A percentile compares a stretch with the other conserved stretches of the same genome.
Evolutionary conservation across 768 basidiomycete genomes (phyloP).

Genomic region (Mycena pura): DNA sequence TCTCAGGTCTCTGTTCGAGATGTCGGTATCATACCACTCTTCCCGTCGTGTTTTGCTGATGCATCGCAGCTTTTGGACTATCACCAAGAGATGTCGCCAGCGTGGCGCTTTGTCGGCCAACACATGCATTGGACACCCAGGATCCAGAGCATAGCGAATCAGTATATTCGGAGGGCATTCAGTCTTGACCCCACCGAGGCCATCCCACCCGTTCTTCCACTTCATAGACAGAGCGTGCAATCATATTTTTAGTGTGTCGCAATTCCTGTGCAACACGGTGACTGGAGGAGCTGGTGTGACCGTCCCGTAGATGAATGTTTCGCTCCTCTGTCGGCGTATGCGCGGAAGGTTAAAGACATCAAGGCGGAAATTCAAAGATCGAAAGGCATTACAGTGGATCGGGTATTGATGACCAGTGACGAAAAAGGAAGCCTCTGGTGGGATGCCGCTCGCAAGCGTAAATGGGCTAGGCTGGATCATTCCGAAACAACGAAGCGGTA

Average conservation of each 20-base stretch:
- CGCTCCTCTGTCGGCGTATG: slow-evolving; percentile 35
- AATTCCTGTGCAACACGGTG: slow-evolving; percentile 38
- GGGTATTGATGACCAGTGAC: slow-evolving; percentile 49
- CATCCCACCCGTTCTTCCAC: slow-evolving; percentile 26
- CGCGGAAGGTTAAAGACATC: slow-evolving; percentile 38
- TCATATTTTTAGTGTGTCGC: slow-evolving; percentile 34
- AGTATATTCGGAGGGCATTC: slow-evolving; percentile 34
- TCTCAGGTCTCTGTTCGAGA: slow-evolving; percentile 27
- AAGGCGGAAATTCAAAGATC: slow-evolving; percentile 33
- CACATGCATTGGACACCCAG: slow-evolving; percentile 37
- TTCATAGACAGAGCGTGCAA: neutral
- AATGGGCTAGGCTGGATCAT: slow-evolving; percentile 43
- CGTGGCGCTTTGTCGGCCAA: slow-evolving; percentile 41
- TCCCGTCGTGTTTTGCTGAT: neutral
- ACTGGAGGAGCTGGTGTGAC: slow-evolving; percentile 37
- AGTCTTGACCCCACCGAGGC: slow-evolving; percentile 25
- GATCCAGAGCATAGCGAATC: slow-evolving; percentile 32
- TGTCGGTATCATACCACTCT: slow-evolving; percentile 19
- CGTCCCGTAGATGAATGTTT: slow-evolving; percentile 34
- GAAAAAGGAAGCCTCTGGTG: slow-evolving; percentile 44
- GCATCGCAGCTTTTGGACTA: slow-evolving; percentile 35
- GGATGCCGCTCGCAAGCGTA: slow-evolving; percentile 33
- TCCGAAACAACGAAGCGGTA: slow-evolving; percentile 33
- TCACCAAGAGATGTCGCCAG: slow-evolving; percentile 38
- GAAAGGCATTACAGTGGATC: slow-evolving; percentile 31